Evolutionary conservation across 345 rosid species (phyloP).

Genomic region (Xanthoceras sorbifolium): DNA sequence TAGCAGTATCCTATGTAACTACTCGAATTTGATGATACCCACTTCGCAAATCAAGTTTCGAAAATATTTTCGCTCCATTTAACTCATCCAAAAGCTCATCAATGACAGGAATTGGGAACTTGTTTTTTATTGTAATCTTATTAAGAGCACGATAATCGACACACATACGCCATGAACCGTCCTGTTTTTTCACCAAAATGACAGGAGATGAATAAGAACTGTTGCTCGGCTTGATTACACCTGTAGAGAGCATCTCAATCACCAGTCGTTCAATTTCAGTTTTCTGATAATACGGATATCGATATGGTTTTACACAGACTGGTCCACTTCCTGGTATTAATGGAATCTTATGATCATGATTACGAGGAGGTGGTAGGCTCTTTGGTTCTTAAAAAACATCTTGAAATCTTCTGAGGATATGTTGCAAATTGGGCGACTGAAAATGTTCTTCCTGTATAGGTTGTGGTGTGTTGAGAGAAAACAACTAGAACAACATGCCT

Average conservation of each 20-base stretch:
- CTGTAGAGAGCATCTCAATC: not conserved
- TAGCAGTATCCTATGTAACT: not conserved
- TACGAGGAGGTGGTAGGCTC: not conserved
- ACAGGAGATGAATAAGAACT: not conserved
- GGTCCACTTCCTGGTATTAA: not conserved
- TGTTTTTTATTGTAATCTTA: not conserved
- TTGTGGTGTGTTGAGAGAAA: not conserved
- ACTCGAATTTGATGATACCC: not conserved
- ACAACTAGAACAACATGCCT: not conserved
- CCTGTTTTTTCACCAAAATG: not conserved
- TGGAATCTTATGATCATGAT: slow-evolving; percentile 6
- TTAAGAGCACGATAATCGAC: not conserved
- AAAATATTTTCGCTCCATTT: not conserved
- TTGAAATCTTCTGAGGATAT: not conserved
- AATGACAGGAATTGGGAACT: not conserved
- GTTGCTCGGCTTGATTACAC: not conserved
- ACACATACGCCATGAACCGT: not conserved
- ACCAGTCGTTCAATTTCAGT: not conserved
- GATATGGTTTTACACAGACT: not conserved
- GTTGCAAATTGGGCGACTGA: not conserved
- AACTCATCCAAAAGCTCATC: slow-evolving; percentile 1
- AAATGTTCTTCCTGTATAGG: not conserved
- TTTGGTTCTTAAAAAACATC: not conserved
- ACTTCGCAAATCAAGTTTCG: slow-evolving; percentile 2
- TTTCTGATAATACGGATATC: not conserved